Evolutionary conservation across 345 rosid genomes (phyloP), one percentile per base, ranked within the genome.

Genomic region (Theobroma cacao): DNA sequence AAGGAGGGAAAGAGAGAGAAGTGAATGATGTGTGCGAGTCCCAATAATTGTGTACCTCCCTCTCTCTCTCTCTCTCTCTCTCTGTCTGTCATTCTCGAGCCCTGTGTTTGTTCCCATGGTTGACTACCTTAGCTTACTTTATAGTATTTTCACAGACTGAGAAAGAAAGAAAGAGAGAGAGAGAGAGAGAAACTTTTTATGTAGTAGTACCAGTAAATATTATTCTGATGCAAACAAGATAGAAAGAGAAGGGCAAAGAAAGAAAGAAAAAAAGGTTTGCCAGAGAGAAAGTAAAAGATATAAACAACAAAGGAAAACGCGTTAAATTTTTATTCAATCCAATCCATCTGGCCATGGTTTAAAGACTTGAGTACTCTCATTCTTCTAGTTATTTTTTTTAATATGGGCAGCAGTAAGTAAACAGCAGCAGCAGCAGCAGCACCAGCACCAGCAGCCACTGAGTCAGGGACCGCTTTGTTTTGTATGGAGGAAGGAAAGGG

Each of bases 51-150:
- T 31, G 28, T 28, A 34, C 48, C 33, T 74, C 41, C 12, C 18
- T 69, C 73, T 59, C 47, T 67, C 48, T 66, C 26, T 77, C 72
- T 20, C 38, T 62, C 17, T 63, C 58, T 30, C 20, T 67, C 69
- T 67, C 45, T 65, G 48, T 65, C 61, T 71, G 63, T 30, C 22
- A 31, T 34, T 79, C 88, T 85, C 88, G 86, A 83, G 86, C 88
- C 86, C 75, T 81, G 86, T 79, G 86, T 60, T 58, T 77, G 81
- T 79, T 81, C 78, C 80, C 81, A 56, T 72, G 76, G 80, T 82
- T 80, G 82, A 78, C 82, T 75, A 30, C 60, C 56, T 20, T 3
- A 17, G 18, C 10, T 12, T 55, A 55, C 60, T 60, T 59, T 60
- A 61, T 5, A 26, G 56, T 52, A 52, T 20, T 14, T 24, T 45